Percentiles rank a stretch among this genome's conserved stretches.
Conservation (phyloP, 441 rosid species). For the Populus trichocarpa region DNA sequence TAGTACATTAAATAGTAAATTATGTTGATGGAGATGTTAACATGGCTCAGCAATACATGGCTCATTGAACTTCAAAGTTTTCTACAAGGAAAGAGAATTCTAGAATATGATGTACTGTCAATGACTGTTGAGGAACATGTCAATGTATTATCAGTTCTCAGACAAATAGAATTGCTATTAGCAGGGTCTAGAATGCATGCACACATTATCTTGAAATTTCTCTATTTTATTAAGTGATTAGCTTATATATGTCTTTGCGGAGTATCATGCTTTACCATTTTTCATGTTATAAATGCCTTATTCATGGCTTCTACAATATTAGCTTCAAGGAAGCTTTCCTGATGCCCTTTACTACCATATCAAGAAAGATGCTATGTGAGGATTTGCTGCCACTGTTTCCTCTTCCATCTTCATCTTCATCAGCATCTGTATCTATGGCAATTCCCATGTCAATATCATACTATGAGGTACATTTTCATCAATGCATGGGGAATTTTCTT, state of each 20-base stretch:
- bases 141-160: not conserved
- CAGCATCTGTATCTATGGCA: slow-evolving; percentile 32
- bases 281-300: not conserved
- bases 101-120: not conserved
- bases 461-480: slow-evolving; percentile 56
- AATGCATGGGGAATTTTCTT: not conserved
- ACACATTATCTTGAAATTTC: not conserved
- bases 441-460: slow-evolving; percentile 76
- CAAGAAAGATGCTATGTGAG: slow-evolving; percentile 65
- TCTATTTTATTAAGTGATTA: not conserved
- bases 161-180: not conserved
- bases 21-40: not conserved
- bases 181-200: not conserved
- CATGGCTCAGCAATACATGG: not conserved
- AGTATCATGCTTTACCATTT: not conserved
- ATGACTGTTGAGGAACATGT: not conserved
- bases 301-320: slow-evolving; percentile 27
- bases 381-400: slow-evolving; percentile 70
- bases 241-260: not conserved
- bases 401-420: slow-evolving; percentile 43
- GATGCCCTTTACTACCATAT: slow-evolving; percentile 81
- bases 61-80: not conserved
- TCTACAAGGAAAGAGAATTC: not conserved
- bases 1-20: slow-evolving; percentile 1
- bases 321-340: slow-evolving; percentile 85